These are phyloP conservation scores for Coemansia sp. DNA, from an alignment of 192 early-diverging fungal species.

Conservation along the genomic window DNA sequence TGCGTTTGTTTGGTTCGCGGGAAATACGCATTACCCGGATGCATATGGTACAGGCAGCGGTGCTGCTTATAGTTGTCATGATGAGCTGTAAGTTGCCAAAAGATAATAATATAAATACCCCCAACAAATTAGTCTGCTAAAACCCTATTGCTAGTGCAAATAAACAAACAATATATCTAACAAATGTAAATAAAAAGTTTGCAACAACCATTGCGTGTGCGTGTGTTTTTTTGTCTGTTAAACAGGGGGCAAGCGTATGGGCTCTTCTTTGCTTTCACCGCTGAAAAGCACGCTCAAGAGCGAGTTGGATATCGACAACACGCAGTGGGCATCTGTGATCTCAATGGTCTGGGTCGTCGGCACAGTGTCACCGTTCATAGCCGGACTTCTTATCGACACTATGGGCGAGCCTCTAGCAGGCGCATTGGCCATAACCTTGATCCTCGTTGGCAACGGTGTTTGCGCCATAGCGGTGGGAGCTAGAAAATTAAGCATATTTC, in stretches of 20 bases:
- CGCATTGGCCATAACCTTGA: slow-evolving; percentile 37
- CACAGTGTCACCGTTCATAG: slow-evolving; percentile 53
- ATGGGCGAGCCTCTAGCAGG: slow-evolving; percentile 54
- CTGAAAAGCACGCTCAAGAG: slow-evolving; percentile 56
- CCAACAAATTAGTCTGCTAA: too few relatives aligned
- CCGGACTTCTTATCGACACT: slow-evolving; percentile 57
- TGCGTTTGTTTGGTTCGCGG: slow-evolving; percentile 2
- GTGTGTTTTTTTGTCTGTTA: neutral
- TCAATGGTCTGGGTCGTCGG: slow-evolving; percentile 57
- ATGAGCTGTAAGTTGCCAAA: slow-evolving; percentile 51
- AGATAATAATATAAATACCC: neutral
- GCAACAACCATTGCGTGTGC: neutral
- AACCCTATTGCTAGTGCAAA: too few relatives aligned
- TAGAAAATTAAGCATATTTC: slow-evolving; percentile 34
- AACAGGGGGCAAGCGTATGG: slow-evolving; percentile 56
- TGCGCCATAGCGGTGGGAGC: slow-evolving; percentile 44
- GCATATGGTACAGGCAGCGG: slow-evolving; percentile 48
- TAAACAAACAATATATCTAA: too few relatives aligned
- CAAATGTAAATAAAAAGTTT: too few relatives aligned
- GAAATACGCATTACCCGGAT: slow-evolving; percentile 31
- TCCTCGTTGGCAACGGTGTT: slow-evolving; percentile 46
- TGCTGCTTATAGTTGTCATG: slow-evolving; percentile 47
- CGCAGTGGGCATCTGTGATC: slow-evolving; percentile 55
- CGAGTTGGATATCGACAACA: slow-evolving; percentile 56
- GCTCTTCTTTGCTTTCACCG: slow-evolving; percentile 51